Evolutionary conservation across 805 yeast genomes (phyloP).

Genomic region (Wickerhamiella siamensis): DNA sequence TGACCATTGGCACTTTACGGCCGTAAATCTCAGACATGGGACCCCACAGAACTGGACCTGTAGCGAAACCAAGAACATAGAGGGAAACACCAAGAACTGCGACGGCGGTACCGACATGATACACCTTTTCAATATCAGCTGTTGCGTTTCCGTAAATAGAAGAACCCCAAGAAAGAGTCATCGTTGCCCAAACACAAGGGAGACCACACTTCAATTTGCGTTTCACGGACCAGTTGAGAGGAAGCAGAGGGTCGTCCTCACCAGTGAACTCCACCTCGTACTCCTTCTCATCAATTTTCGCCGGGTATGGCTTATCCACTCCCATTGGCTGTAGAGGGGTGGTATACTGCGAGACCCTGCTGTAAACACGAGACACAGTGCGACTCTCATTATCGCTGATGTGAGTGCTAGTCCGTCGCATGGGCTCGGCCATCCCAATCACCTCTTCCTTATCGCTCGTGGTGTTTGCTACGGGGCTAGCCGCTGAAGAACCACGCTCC

Average conservation of each 20-base stretch:
- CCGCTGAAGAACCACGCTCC: no score
- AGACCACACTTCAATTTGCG: slow-evolving; percentile 34
- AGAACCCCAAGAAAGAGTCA: slow-evolving; percentile 58
- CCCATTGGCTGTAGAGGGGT: slow-evolving; percentile 1
- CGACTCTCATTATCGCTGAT: no score
- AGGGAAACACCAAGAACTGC: slow-evolving; percentile 63
- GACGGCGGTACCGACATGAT: slow-evolving; percentile 50
- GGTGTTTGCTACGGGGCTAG: no score
- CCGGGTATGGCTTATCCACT: not conserved
- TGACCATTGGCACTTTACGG: slow-evolving; percentile 44
- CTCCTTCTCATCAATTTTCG: slow-evolving; percentile 13
- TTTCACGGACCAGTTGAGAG: slow-evolving; percentile 55
- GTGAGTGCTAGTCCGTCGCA: no score
- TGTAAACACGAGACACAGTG: not conserved
- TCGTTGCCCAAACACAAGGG: slow-evolving; percentile 36
- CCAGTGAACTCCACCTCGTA: slow-evolving; percentile 68
- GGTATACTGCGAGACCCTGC: not conserved
- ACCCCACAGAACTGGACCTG: slow-evolving; percentile 86
- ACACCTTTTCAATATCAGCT: slow-evolving; percentile 34
- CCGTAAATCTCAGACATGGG: slow-evolving; percentile 73
- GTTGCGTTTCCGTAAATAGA: slow-evolving; percentile 64
- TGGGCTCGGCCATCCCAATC: no score
- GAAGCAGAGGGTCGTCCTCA: slow-evolving; percentile 62
- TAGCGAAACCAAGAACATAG: slow-evolving; percentile 84
- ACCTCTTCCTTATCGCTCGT: no score